Conservation (phyloP, 352 stramenopile species). For the Globisporangium echinulatum region DNA sequence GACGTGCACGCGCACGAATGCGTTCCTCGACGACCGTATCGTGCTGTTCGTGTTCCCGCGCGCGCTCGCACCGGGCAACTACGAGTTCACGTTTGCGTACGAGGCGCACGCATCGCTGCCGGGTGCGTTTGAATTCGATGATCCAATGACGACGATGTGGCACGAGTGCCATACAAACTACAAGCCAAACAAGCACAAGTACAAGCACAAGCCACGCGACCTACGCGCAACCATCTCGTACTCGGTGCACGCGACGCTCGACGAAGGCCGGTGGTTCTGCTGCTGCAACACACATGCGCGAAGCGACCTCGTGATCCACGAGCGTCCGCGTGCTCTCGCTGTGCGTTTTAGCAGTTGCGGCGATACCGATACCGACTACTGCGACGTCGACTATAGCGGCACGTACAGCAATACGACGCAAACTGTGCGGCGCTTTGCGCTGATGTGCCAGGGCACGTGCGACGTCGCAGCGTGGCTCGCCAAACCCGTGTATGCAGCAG, state of each 20-base stretch:
- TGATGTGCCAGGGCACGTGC: conserved; percentile 31
- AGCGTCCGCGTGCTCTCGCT: conserved; percentile 6
- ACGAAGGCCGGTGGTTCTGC: conserved; percentile 5
- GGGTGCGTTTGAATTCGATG: conserved; percentile 7
- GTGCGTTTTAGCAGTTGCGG: not conserved
- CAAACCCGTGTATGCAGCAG: conserved; percentile 27
- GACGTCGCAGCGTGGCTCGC: conserved; percentile 25
- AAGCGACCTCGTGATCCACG: conserved; percentile 23
- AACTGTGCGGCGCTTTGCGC: conserved; percentile 25
- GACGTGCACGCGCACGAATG: conserved; percentile 6
- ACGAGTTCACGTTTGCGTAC: conserved; percentile 21
- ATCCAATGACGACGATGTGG: not conserved
- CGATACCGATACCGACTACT: conserved; percentile 16
- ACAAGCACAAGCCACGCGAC: not conserved
- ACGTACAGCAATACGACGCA: conserved; percentile 22
- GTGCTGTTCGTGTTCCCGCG: conserved; percentile 18
- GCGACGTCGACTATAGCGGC: conserved; percentile 2
- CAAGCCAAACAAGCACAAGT: not conserved
- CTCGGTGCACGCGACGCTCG: conserved; percentile 4
- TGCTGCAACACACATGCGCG: conserved; percentile 3
- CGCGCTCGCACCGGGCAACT: conserved; percentile 8
- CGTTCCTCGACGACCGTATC: conserved; percentile 12
- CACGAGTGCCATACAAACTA: too few relatives aligned
- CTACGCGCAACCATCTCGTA: conserved; percentile 10
- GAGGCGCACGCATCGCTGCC: conserved; percentile 16